Base-by-base conservation (phyloP, 2,329 filamentous ascomycete genomes). In the Talaromyces rugulosus region DNA sequence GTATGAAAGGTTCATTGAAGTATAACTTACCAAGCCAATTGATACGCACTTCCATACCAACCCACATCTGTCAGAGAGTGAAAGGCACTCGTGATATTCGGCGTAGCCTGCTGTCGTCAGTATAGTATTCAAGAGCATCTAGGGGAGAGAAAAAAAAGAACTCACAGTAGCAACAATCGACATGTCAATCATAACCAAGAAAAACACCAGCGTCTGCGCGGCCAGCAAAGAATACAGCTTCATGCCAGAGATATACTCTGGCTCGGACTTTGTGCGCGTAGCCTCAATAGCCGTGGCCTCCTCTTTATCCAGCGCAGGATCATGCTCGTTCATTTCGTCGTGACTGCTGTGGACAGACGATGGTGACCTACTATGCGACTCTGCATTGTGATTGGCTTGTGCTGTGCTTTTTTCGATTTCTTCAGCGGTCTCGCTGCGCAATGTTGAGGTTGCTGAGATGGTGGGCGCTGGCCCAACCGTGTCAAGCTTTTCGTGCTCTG, bases 111-210 rank as follows among this genome's bases (percentile, higher is more conserved):
- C 2, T n/a, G 16, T 4, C 40, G 6, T 59, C 14, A 62, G 61
- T 23, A 11, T 9, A 18, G n/a, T 18, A 30, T 18, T 44, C 31
- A 18, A 58, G 16, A 31, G 14, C 50, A 40, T 12, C 12, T 27
- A 3, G 3, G 9, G 23, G 5, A 12, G 11, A 5, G 42, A 23
- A 9, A 23, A 23, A 23, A 23, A 23, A 23, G 1, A 23, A 40
- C 60, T 23, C 59, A 74, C 82, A 4, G 83, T 85, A n/a, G 77
- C 74, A 63, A 85, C 76, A 60, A 85, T 83, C 4, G 82, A 82
- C 55, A 76, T 79, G 63, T 85, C 83, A 7, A 85, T 64, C 65
- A 83, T 69, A 67, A 81, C 76, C 33, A 82, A 66, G 62, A 83
- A 83, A 30, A 75, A 74, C 5, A 74, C 75, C 4, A 79, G 62